A percentile compares a stretch with the other conserved stretches of the same genome.
phyloP scores from a whole-genome alignment of 1,284 basidiomycete genomes.

The Naganishia sp. region DNA sequence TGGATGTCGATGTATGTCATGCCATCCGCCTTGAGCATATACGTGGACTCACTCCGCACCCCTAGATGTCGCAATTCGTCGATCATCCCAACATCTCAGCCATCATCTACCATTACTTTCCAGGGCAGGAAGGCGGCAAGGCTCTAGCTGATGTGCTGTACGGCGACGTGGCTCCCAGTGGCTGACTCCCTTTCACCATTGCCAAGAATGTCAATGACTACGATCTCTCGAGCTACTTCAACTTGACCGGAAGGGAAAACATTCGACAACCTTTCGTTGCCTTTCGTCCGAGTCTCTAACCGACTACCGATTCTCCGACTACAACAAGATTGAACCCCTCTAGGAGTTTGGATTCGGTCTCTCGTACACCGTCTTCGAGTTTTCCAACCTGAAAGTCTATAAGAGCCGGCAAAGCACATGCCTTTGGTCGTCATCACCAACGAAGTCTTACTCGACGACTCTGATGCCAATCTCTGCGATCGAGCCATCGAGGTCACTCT shows the following conservation, averaged over 20 bases:
- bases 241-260: conserved; percentile 62
- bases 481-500: conserved; percentile 60
- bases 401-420: conserved; percentile 40
- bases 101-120: conserved; percentile 47
- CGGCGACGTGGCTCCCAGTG: conserved; percentile 67
- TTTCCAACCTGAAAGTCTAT: conserved; percentile 62
- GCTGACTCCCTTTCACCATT: conserved; percentile 77
- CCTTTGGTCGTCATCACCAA: conserved; percentile 43
- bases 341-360: conserved; percentile 81
- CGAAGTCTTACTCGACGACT: conserved; percentile 34
- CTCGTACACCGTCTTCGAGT: conserved; percentile 76
- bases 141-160: conserved; percentile 63
- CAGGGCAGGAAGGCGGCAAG: conserved; percentile 75
- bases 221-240: conserved; percentile 68
- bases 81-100: conserved; percentile 65
- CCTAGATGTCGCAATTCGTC: conserved; percentile 54
- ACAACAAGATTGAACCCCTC: conserved; percentile 64
- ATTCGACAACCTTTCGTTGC: conserved; percentile 54
- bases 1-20: conserved; percentile 67
- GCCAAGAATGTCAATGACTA: conserved; percentile 69
- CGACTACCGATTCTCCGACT: conserved; percentile 77
- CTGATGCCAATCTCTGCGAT: conserved; percentile 39
- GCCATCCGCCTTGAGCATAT: too few relatives aligned
- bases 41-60: conserved; percentile 60
- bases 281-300: conserved; percentile 30